Conservation (phyloP, 2,329 filamentous ascomycete genomes). For the Cladosporium sp. region DNA sequence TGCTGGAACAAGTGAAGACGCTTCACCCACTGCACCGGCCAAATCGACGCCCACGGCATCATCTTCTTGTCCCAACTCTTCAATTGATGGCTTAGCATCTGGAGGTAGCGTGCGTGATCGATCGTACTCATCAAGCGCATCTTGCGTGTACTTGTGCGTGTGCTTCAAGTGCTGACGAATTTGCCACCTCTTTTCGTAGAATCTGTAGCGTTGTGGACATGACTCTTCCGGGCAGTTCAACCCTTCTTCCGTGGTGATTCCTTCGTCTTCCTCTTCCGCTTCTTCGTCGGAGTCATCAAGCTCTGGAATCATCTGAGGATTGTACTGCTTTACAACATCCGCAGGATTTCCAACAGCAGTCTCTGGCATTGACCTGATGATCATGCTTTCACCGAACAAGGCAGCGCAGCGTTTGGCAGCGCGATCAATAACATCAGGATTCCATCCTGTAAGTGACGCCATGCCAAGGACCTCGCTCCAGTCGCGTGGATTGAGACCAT, state of each 20-base stretch:
- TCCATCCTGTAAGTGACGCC: slow-evolving; percentile 69
- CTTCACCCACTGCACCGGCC: too few relatives aligned
- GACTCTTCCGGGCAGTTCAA: slow-evolving; percentile 23
- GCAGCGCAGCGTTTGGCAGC: slow-evolving; percentile 68
- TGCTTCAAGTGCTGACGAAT: slow-evolving; percentile 32
- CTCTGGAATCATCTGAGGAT: slow-evolving; percentile 28
- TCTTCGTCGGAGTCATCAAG: slow-evolving; percentile 17
- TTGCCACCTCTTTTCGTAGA: slow-evolving; percentile 24
- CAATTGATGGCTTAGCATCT: background rate
- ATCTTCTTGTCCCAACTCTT: background rate
- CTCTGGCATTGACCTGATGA: slow-evolving; percentile 40
- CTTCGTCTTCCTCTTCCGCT: background rate
- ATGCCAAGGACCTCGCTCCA: slow-evolving; percentile 83
- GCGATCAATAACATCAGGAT: slow-evolving; percentile 59
- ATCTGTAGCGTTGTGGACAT: slow-evolving; percentile 25
- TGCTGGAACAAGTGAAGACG: background rate
- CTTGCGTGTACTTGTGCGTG: slow-evolving; percentile 22
- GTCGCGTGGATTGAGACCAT: slow-evolving; percentile 53
- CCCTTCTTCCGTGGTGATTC: background rate
- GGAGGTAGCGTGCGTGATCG: slow-evolving; percentile 5
- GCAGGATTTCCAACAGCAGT: slow-evolving; percentile 3
- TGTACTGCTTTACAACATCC: slow-evolving; percentile 33
- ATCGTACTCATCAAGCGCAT: slow-evolving; percentile 8
- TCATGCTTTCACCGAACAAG: slow-evolving; percentile 70
- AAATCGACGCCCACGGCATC: background rate